phyloP scores from a whole-genome alignment of 768 basidiomycete genomes.

The Termitomyces sp. region DNA sequence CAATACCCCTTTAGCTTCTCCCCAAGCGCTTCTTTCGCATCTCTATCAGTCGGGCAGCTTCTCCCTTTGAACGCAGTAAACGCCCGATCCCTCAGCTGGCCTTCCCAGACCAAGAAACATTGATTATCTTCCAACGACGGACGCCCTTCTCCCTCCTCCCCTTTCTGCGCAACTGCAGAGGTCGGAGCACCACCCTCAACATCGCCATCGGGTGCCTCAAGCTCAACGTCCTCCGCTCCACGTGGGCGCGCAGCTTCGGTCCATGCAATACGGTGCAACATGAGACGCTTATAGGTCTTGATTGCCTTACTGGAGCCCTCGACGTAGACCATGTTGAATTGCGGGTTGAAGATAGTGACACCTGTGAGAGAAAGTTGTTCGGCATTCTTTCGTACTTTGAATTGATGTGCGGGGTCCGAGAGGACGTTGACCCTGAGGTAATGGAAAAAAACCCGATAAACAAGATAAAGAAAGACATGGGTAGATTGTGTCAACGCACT shows the following conservation, averaged over 20 bases:
- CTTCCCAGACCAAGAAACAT: slow-evolving; percentile 94
- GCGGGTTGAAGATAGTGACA: slow-evolving; percentile 85
- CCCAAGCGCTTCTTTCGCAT: slow-evolving; percentile 85
- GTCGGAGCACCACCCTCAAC: slow-evolving; percentile 33
- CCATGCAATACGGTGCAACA: slow-evolving; percentile 89
- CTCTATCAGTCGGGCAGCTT: slow-evolving; percentile 78
- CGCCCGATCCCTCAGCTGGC: slow-evolving; percentile 74
- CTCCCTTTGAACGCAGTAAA: slow-evolving; percentile 80
- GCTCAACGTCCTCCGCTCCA: slow-evolving; percentile 66
- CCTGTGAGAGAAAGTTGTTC: slow-evolving; percentile 88
- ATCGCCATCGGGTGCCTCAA: slow-evolving; percentile 49
- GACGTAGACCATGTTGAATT: slow-evolving; percentile 88
- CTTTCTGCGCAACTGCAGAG: slow-evolving; percentile 8
- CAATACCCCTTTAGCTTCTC: slow-evolving; percentile 85
- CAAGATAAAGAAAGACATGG: background rate
- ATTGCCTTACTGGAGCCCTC: slow-evolving; percentile 88
- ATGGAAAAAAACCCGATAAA: background rate
- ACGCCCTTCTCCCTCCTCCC: slow-evolving; percentile 24
- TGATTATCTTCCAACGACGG: slow-evolving; percentile 80
- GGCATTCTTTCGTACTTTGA: slow-evolving; percentile 96
- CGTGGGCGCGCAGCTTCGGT: slow-evolving; percentile 85
- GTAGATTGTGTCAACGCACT: slow-evolving; percentile 47
- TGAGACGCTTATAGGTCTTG: slow-evolving; percentile 81
- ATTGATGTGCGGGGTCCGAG: slow-evolving; percentile 89
- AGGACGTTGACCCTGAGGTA: slow-evolving; percentile 77